Evolutionary conservation across 306 rosid species (phyloP).

Genomic region (Senna tora): DNA sequence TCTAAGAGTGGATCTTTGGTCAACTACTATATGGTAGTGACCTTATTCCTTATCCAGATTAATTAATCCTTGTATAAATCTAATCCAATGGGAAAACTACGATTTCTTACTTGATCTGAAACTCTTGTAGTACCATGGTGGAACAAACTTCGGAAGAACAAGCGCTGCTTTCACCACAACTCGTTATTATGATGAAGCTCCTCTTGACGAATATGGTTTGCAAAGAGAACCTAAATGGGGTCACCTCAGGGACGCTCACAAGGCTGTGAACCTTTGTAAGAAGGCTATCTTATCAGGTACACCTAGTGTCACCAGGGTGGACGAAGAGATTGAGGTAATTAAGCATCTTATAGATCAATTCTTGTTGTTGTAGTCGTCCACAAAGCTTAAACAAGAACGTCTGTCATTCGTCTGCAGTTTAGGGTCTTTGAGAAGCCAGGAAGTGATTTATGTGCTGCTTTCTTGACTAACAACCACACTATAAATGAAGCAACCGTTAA

Average conservation of each 20-base stretch:
- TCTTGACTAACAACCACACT: constrained; percentile 79
- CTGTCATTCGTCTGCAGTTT: constrained; percentile 48
- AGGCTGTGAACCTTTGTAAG: constrained; percentile 69
- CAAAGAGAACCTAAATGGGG: constrained; percentile 92
- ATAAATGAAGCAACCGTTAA: constrained; percentile 30
- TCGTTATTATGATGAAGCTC: constrained; percentile 94
- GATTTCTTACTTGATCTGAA: constrained; percentile 28
- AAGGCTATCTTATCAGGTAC: constrained; percentile 56
- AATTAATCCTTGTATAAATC: neutral
- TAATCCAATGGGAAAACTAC: neutral
- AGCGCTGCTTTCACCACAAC: constrained; percentile 75
- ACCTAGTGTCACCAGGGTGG: constrained; percentile 35
- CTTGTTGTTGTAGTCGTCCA: neutral
- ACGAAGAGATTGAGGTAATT: constrained; percentile 53
- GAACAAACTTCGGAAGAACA: constrained; percentile 95
- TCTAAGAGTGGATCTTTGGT: constrained; percentile 75
- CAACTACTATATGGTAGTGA: constrained; percentile 90
- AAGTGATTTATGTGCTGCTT: constrained; percentile 70
- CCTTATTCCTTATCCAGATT: neutral
- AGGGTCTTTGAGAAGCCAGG: constrained; percentile 55
- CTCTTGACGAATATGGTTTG: constrained; percentile 86
- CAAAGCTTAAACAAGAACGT: neutral
- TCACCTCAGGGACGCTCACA: constrained; percentile 80
- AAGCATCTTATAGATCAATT: constrained; percentile 5
- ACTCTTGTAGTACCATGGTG: constrained; percentile 87